Conservation (phyloP, 164 flowering plant genomes). For the Annona cherimola region DNA sequence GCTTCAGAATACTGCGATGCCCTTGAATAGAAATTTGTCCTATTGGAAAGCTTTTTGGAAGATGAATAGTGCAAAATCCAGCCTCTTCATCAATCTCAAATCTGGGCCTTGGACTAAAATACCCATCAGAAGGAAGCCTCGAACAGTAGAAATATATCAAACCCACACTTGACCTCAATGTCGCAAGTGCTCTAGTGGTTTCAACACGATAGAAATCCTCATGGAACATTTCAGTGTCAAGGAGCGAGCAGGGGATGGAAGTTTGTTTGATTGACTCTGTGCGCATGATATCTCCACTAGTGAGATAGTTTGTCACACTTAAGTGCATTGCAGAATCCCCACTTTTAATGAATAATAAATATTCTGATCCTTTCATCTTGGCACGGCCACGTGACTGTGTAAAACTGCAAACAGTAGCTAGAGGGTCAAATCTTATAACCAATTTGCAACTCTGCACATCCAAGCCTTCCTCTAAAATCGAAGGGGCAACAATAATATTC, state of each 20-base stretch:
- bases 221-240: constrained; percentile 27
- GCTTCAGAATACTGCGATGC: constrained; percentile 37
- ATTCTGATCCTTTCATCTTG: constrained; percentile 75
- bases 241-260: constrained; percentile 49
- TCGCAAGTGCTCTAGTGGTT: constrained; percentile 68
- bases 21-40: constrained; percentile 40
- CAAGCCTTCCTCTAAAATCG: constrained; percentile 94
- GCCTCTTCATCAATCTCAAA: too few relatives aligned
- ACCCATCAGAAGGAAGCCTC: constrained; percentile 85
- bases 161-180: constrained; percentile 50
- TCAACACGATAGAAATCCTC: constrained; percentile 51
- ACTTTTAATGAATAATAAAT: constrained; percentile 57
- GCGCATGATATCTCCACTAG: constrained; percentile 69
- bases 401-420: constrained; percentile 68
- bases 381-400: constrained; percentile 96
- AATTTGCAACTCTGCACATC: constrained; percentile 93
- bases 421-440: constrained; percentile 89
- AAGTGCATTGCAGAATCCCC: constrained; percentile 40
- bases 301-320: constrained; percentile 43
- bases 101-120: too few relatives aligned
- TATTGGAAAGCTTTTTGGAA: constrained; percentile 77
- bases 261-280: constrained; percentile 53
- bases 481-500: constrained; percentile 76
- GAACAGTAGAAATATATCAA: constrained; percentile 75
- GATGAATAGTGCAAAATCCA: too few relatives aligned